Evolutionary conservation across 1,284 basidiomycete genomes (phyloP), one percentile per base, ranked within the genome.

Genomic region (Porogramme epimiltina): DNA sequence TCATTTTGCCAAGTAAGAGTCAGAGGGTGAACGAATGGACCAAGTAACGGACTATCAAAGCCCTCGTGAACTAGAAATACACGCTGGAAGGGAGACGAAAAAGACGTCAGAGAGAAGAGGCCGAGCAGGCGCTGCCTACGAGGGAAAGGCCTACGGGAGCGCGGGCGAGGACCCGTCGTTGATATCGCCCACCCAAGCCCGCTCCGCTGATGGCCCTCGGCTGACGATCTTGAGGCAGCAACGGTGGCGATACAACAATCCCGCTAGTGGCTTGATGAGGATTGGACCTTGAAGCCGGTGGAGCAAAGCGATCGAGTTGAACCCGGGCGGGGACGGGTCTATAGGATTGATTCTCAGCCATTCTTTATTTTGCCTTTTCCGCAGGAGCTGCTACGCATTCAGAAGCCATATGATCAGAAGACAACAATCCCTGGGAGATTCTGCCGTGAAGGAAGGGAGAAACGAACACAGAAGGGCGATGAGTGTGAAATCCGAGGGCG

Each of bases 11-110:
- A 20, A 37, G 23, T 16, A 31, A n/a, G 1, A 42, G 18, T 42
- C n/a, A 19, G 20, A 31, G 41, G 23, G 18, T n/a, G 23, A 11
- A 6, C 11, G 36, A n/a, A 25, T 19, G 34, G 39, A 39, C 28
- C 16, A 16, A 37, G 31, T n/a, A 26, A 44, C 49, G 47, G 52
- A 54, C 57, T 59, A 36, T 59, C 57, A 59, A 59, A 59, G 57
- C 43, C 57, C 57, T 49, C 24, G 20, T 18, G 18, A 49, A 23
- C 42, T 39, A 39, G 28, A 44, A 34, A 23, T 39, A 46, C 25
- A 45, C 36, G 31, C 28, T 46, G 49, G 25, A 47, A 42, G 23
- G n/a, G 24, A 45, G 42, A 45, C 20, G 6, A 9, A 45, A 25
- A 25, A 23, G 10, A 24, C 22, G 33, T 40, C 13, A 33, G 18